phyloP scores from a whole-genome alignment of 768 basidiomycete genomes.

The Termitomyces sp. region DNA sequence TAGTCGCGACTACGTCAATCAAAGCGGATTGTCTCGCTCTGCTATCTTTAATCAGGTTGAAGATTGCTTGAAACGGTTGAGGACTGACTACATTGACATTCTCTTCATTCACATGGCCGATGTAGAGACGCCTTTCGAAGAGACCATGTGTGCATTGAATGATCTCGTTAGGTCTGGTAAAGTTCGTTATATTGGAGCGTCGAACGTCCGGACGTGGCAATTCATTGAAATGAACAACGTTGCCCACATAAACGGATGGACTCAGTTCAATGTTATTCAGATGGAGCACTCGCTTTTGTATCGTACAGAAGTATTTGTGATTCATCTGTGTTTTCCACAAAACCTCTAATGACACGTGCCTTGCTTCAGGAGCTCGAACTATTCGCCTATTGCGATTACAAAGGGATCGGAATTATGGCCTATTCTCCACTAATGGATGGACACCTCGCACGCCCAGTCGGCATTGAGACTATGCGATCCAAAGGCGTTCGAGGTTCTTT shows the following conservation, averaged over 20 bases:
- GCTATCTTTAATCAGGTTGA: slow-evolving; percentile 29
- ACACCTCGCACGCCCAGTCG: slow-evolving; percentile 29
- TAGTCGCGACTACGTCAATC: slow-evolving; percentile 15
- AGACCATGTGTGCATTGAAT: slow-evolving; percentile 43
- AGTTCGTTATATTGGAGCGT: slow-evolving; percentile 46
- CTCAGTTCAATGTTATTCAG: slow-evolving; percentile 52
- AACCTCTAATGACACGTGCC: too few species aligned
- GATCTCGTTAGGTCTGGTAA: slow-evolving; percentile 36
- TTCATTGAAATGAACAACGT: slow-evolving; percentile 39
- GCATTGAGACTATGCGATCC: slow-evolving; percentile 18
- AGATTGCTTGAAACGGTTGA: slow-evolving; percentile 23
- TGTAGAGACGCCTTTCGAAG: slow-evolving; percentile 24
- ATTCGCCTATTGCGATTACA: slow-evolving; percentile 37
- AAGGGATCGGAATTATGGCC: slow-evolving; percentile 48
- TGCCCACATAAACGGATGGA: slow-evolving; percentile 39
- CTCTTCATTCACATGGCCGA: slow-evolving; percentile 40
- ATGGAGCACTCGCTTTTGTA: slow-evolving; percentile 49
- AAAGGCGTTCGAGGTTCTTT: slow-evolving; percentile 10
- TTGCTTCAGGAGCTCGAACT: slow-evolving; percentile 44
- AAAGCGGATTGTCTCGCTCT: slow-evolving; percentile 12
- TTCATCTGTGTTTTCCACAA: not conserved
- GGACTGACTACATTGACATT: slow-evolving; percentile 24
- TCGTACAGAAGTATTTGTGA: slow-evolving; percentile 42
- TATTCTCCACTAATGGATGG: slow-evolving; percentile 39
- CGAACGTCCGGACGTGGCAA: slow-evolving; percentile 40